Percentiles rank a stretch among this genome's conserved stretches.
Evolutionary conservation across 768 basidiomycete species (phyloP).

Genomic region (Calocera cornea): DNA sequence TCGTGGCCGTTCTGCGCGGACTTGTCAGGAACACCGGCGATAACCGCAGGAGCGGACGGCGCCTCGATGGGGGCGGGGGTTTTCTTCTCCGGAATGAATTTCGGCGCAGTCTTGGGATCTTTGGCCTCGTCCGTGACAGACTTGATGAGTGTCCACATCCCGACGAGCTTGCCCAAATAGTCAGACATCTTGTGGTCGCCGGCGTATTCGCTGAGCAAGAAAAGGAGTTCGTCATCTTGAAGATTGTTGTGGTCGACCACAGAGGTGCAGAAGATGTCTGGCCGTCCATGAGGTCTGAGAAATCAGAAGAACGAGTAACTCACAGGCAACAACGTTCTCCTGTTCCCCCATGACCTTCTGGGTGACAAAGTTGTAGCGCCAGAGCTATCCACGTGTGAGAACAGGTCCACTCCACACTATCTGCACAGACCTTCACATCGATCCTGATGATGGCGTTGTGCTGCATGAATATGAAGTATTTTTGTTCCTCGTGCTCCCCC

Average conservation of each 20-base stretch:
- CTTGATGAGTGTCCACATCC: neutral
- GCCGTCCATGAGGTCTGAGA: neutral
- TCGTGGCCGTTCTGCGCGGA: too few species aligned
- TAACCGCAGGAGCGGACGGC: neutral
- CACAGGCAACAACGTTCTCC: conserved; percentile 8
- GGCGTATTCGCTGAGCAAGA: conserved; percentile 7
- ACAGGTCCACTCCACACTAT: too few species aligned
- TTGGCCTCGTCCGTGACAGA: neutral
- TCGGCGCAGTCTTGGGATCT: neutral
- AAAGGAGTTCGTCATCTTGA: conserved; percentile 6
- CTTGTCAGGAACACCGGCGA: too few species aligned
- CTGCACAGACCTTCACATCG: conserved; percentile 4
- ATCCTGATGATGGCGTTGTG: conserved; percentile 10
- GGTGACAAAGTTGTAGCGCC: conserved; percentile 9
- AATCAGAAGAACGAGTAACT: neutral
- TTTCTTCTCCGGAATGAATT: neutral
- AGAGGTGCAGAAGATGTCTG: conserved; percentile 9
- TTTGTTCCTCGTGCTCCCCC: conserved; percentile 9
- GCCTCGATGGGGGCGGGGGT: neutral
- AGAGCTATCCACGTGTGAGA: too few species aligned
- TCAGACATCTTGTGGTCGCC: neutral
- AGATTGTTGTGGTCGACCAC: conserved; percentile 8
- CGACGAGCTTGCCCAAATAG: neutral
- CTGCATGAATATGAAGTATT: conserved; percentile 11
- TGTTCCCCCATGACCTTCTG: neutral